phyloP scores from a whole-genome alignment of 305 asterid genomes.

The Plantago coronopus region DNA sequence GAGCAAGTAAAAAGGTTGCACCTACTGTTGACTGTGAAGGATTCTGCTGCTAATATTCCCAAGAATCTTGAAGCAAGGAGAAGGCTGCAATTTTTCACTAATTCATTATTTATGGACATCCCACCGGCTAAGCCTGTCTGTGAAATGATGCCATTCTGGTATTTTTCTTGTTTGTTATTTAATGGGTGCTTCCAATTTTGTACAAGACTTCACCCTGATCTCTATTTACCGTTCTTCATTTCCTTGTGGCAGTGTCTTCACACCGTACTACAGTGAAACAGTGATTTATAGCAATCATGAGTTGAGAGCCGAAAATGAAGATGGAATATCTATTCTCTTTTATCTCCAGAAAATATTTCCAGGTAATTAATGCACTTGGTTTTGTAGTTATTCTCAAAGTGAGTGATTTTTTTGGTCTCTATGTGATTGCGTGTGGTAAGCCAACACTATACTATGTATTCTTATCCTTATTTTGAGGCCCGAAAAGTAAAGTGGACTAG shows the following conservation, averaged over 20 bases:
- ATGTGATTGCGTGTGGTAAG: too few relatives aligned
- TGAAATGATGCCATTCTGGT: conserved; percentile 97
- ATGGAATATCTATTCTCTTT: conserved; percentile 91
- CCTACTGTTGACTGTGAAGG: conserved; percentile 94
- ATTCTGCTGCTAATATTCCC: conserved; percentile 91
- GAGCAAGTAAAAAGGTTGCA: conserved; percentile 97
- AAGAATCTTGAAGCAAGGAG: conserved; percentile 98
- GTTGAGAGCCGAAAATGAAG: conserved; percentile 90
- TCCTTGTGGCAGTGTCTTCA: conserved; percentile 76
- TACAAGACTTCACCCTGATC: conserved; percentile 25
- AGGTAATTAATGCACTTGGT: conserved; percentile 37
- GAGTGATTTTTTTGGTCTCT: too few relatives aligned
- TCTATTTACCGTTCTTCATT: conserved; percentile 23
- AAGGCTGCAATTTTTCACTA: conserved; percentile 81
- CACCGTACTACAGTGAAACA: conserved; percentile 98
- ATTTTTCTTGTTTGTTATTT: conserved; percentile 21
- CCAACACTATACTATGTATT: too few relatives aligned
- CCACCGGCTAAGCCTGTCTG: conserved; percentile 87
- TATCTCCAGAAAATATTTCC: conserved; percentile 98
- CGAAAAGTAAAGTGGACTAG: too few relatives aligned
- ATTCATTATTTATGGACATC: conserved; percentile 94
- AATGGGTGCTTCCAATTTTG: conserved; percentile 14
- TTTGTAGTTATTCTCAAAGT: too few relatives aligned
- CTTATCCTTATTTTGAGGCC: too few relatives aligned
- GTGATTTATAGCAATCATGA: conserved; percentile 95